Evolutionary conservation across 1,284 basidiomycete genomes (phyloP), one percentile per base, ranked within the genome.

Genomic region (Mycena citricolor): DNA sequence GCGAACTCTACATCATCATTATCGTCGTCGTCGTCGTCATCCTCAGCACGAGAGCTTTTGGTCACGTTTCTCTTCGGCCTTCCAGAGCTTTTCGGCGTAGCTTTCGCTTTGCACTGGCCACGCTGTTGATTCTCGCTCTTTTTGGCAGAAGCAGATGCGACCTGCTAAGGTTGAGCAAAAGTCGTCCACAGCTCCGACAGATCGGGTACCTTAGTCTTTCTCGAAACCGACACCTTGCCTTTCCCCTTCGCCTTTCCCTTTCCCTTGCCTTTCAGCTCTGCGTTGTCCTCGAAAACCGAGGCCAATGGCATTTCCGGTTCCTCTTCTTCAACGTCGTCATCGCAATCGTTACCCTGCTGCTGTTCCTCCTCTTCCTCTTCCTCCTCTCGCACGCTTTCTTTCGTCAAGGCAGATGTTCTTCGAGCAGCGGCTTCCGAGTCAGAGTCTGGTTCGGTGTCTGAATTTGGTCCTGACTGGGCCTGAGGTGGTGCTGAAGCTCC

Each of bases 251-350:
- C 32, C 36, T 35, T 49, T 49, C 36, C 57, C 47, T 52, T 51
- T 36, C 17, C 37, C 37, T 42, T 60, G 48, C 39, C 33, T 39
- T 54, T 52, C 46, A 32, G 5, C 22, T 39, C 28, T 22, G 17
- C 16, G 26, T 42, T 40, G 36, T 41, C 45, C n/a, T n/a, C n/a
- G n/a, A n/a, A n/a, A n/a, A n/a, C n/a, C n/a, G n/a, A n/a, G n/a
- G n/a, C n/a, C n/a, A 78, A 56, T n/a, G 77, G 77, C 29, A 71
- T 41, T n/a, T n/a, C n/a, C n/a, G n/a, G n/a, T n/a, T n/a, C n/a
- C 19, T 74, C 70, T 8, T 70, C 69, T 12, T 73, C 71, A 3
- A 68, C 66, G 22, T 71, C 67, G 6, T 57, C 54, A 23, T 56
- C 54, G 5, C n/a, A n/a, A n/a, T n/a, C n/a, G n/a, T n/a, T n/a